Evolutionary conservation across 805 yeast species (phyloP).

Genomic region (Kuraishia borneana): DNA sequence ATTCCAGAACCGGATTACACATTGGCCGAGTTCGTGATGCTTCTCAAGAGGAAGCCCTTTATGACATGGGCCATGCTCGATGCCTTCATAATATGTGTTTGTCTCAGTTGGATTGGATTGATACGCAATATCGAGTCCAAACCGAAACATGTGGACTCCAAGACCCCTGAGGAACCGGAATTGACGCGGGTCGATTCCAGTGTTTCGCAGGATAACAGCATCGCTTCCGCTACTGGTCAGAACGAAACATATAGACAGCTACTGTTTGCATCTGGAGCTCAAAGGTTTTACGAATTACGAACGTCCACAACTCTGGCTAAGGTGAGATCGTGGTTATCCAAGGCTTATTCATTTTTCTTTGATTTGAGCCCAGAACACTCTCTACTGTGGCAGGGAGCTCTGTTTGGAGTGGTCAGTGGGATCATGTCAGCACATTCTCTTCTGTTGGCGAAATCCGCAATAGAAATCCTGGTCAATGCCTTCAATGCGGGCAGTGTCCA

Average conservation of each 20-base stretch:
- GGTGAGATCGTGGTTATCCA: neutral
- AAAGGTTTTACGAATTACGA: neutral
- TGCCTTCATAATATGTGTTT: constrained; percentile 13
- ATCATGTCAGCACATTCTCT: constrained; percentile 78
- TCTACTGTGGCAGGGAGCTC: constrained; percentile 38
- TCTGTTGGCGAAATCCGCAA: constrained; percentile 73
- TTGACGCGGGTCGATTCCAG: neutral
- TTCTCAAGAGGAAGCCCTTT: constrained; percentile 34
- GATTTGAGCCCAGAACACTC: constrained; percentile 9
- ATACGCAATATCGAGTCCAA: neutral
- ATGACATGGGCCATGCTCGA: constrained; percentile 42
- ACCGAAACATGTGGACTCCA: neutral
- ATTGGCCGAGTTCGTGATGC: constrained; percentile 32
- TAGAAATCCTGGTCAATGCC: constrained; percentile 50
- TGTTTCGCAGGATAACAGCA: neutral
- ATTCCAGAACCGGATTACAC: constrained; percentile 41
- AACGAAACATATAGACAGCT: neutral
- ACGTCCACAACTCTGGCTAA: neutral
- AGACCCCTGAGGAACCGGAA: neutral
- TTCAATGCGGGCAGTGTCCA: constrained; percentile 11
- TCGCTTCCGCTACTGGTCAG: neutral
- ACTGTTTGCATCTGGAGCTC: neutral
- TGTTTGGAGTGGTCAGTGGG: constrained; percentile 64
- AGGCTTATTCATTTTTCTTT: neutral
- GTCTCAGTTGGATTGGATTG: constrained; percentile 18